Conservation (phyloP, 2,329 filamentous ascomycete species). For the Nemania diffusa region DNA sequence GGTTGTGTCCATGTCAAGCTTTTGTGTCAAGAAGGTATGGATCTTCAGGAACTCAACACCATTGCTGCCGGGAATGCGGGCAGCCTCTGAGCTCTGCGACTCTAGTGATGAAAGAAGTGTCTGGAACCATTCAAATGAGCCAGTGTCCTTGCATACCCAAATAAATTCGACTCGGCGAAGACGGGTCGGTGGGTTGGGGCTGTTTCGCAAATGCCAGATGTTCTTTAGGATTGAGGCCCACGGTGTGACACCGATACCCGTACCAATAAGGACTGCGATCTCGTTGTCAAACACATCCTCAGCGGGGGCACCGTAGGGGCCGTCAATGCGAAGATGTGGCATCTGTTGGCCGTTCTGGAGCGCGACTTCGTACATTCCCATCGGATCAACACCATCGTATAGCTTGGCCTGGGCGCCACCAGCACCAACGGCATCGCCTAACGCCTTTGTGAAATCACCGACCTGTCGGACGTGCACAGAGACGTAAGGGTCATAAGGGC, state of each 20-base stretch:
- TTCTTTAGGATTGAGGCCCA: constrained; percentile 94
- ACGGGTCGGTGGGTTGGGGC: constrained; percentile 87
- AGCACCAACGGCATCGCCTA: constrained; percentile 96
- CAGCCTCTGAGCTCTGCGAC: constrained; percentile 78
- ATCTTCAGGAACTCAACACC: constrained; percentile 92
- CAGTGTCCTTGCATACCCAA: constrained; percentile 97
- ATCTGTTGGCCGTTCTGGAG: constrained; percentile 92
- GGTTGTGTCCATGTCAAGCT: constrained; percentile 88
- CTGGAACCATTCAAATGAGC: constrained; percentile 99
- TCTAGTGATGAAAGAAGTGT: constrained; percentile 91
- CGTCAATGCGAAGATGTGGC: constrained; percentile 89
- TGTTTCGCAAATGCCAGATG: constrained; percentile 94
- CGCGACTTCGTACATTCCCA: constrained; percentile 98
- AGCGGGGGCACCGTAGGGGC: constrained; percentile 94
- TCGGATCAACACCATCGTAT: constrained; percentile 88
- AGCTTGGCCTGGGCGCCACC: constrained; percentile 87
- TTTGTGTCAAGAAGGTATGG: constrained; percentile 96
- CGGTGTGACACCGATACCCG: constrained; percentile 86
- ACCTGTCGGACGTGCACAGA: constrained; percentile 96
- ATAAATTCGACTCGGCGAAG: constrained; percentile 97
- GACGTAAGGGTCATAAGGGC: constrained; percentile 93
- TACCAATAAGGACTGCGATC: constrained; percentile 85
- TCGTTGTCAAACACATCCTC: constrained; percentile 97
- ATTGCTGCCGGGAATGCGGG: constrained; percentile 72
- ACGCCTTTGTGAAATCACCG: constrained; percentile 91